Evolutionary conservation across 108 stramenopile species (phyloP), one percentile per base, ranked within the genome.

Genomic region (Fistulifera solaris): DNA sequence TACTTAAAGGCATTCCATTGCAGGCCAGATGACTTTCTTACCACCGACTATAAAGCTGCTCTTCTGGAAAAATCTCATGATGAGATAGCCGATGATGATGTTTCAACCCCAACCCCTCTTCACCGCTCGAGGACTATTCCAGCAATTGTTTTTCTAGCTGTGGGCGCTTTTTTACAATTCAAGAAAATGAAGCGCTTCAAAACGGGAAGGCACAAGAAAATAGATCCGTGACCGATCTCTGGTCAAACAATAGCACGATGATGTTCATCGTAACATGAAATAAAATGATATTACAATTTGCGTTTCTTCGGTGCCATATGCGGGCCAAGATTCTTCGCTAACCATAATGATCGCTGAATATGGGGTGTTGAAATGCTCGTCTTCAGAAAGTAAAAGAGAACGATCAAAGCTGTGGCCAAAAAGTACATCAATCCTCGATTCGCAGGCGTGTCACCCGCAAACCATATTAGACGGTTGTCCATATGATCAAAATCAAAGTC

Each of bases 131-230:
- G 31, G 31, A 8, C 31, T 21, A 8, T 45, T 45, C 44, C 44
- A 45, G 44, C 4, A 21, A 21, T 45, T 5, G 21, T 45, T 11
- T 3, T 11, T 17, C 44, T 45, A 21, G 44, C 19, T 8, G 11
- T 21, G 44, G 21, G 17, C 4, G 44, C 11, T 11, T 45, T 21
- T 8, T 45, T 3, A 5, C 21, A 45, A 5, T 21, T 21, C 4
- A 45, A 45, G 44, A 45, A 21, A 45, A 11, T 17, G 19, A 21
- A 11, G 5, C 21, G 5, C 5, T 3, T 17, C 19, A 45, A 11
- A 11, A 45, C 44, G 4, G 44, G 44, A 21, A 17, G 44, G 5
- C 44, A 45, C 44, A 45, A 45, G 40, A 45, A 45, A 11, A 17
- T 17, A 11, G 44, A 45, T 45, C 11, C 17, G 2, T 45, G 21